phyloP scores from a whole-genome alignment of 768 basidiomycete species.

The Lactifluus pinguis region DNA sequence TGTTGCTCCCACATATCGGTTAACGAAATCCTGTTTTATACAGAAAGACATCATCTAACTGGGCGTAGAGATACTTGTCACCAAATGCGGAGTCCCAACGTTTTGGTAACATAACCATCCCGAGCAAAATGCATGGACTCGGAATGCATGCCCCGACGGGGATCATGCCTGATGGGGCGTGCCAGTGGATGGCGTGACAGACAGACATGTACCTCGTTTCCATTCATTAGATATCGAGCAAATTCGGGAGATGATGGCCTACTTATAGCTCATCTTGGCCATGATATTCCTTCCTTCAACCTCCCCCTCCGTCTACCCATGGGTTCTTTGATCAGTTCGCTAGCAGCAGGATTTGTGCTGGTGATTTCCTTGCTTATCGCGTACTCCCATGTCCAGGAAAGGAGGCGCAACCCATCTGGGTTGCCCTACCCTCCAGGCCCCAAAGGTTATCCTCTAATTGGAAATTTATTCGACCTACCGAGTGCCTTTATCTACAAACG shows the following conservation, averaged over 20 bases:
- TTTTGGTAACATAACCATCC: background rate
- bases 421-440: constrained; percentile 22
- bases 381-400: constrained; percentile 10
- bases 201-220: background rate
- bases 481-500: constrained; percentile 19
- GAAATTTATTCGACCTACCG: constrained; percentile 21
- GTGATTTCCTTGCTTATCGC: background rate
- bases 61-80: background rate
- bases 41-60: background rate
- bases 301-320: background rate
- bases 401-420: constrained; percentile 15
- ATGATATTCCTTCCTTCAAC: background rate
- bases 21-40: background rate
- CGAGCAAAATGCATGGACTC: no score
- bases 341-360: constrained; percentile 1
- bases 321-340: background rate
- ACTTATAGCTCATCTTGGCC: background rate
- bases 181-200: background rate
- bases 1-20: no score
- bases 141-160: background rate
- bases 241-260: background rate
- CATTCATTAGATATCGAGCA: background rate
- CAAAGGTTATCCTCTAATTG: constrained; percentile 20
- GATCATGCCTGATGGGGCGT: background rate
- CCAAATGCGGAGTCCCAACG: background rate